A percentile compares a stretch with the other conserved stretches of the same genome.
Conservation (phyloP, 352 stramenopile species). For the Pythium insidiosum region DNA sequence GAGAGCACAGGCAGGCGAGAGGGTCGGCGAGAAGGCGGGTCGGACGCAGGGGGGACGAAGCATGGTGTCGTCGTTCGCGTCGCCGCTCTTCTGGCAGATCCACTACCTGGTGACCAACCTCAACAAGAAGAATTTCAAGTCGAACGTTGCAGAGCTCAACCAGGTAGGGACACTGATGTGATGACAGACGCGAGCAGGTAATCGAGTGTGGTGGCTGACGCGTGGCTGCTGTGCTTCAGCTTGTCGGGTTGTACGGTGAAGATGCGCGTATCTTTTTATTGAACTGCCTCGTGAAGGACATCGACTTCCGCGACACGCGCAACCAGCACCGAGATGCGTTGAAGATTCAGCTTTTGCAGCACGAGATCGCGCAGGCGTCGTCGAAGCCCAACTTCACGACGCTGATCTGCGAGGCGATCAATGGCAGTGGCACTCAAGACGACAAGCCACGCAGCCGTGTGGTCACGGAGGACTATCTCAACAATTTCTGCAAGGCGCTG, state of each 20-base stretch:
- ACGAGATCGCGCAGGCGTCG: conserved; percentile 86
- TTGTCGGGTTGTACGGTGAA: conserved; percentile 88
- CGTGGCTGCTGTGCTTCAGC: conserved; percentile 20
- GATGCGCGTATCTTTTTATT: conserved; percentile 88
- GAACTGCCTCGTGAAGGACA: conserved; percentile 87
- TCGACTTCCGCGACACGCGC: conserved; percentile 83
- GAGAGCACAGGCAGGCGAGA: neutral
- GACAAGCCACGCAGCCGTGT: conserved; percentile 22
- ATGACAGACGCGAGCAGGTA: neutral
- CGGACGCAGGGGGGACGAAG: neutral
- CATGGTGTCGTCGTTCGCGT: conserved; percentile 86
- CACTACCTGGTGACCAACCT: conserved; percentile 90
- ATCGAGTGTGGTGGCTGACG: no score
- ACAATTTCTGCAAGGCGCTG: conserved; percentile 67
- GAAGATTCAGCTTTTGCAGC: conserved; percentile 86
- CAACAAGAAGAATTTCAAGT: conserved; percentile 93
- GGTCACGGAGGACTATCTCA: conserved; percentile 76
- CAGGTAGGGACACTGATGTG: conserved; percentile 48
- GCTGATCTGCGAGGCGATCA: conserved; percentile 83
- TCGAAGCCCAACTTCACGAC: conserved; percentile 87
- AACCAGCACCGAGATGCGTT: conserved; percentile 79
- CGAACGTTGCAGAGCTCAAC: conserved; percentile 88
- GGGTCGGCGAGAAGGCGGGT: neutral
- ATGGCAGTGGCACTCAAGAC: conserved; percentile 38
- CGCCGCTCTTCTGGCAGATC: conserved; percentile 92